Evolutionary conservation across 306 rosid species (phyloP).

Genomic region (Sesbania bispinosa): DNA sequence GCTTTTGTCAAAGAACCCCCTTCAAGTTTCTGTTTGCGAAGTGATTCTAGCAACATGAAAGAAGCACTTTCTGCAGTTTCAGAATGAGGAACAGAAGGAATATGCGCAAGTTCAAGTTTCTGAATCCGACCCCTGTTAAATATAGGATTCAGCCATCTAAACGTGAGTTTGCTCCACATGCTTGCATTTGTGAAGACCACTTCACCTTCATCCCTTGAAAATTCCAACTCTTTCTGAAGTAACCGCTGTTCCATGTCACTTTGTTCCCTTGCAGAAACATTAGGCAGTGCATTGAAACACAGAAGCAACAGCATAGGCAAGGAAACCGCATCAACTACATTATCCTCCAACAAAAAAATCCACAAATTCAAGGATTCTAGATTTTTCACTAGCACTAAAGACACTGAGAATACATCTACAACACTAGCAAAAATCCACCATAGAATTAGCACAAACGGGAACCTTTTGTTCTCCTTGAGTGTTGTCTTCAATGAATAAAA

Average conservation of each 20-base stretch:
- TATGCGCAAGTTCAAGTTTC: slow-evolving; percentile 58
- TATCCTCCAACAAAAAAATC: slow-evolving; percentile 43
- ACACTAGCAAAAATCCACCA: slow-evolving; percentile 66
- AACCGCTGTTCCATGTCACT: slow-evolving; percentile 40
- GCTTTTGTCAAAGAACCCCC: slow-evolving; percentile 55
- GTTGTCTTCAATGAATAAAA: slow-evolving; percentile 36
- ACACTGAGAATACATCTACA: slow-evolving; percentile 29
- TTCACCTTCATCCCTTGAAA: slow-evolving; percentile 17
- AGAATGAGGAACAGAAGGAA: slow-evolving; percentile 67
- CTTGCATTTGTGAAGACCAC: slow-evolving; percentile 44
- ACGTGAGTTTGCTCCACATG: slow-evolving; percentile 66
- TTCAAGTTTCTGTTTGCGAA: slow-evolving; percentile 53
- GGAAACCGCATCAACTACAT: slow-evolving; percentile 44
- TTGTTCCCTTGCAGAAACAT: slow-evolving; percentile 27
- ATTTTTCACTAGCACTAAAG: slow-evolving; percentile 26
- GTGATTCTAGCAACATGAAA: slow-evolving; percentile 54
- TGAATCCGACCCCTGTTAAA: slow-evolving; percentile 57
- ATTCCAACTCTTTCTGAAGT: slow-evolving; percentile 42
- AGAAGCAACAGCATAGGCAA: slow-evolving; percentile 49
- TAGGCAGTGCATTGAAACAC: slow-evolving; percentile 38
- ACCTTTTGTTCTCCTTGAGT: slow-evolving; percentile 22
- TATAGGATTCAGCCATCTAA: slow-evolving; percentile 78
- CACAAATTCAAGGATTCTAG: slow-evolving; percentile 30
- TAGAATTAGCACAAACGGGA: slow-evolving; percentile 54
- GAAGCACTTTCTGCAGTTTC: slow-evolving; percentile 66